Conservation (phyloP, 2,329 filamentous ascomycete genomes). For the Scedosporium dehoogii region DNA sequence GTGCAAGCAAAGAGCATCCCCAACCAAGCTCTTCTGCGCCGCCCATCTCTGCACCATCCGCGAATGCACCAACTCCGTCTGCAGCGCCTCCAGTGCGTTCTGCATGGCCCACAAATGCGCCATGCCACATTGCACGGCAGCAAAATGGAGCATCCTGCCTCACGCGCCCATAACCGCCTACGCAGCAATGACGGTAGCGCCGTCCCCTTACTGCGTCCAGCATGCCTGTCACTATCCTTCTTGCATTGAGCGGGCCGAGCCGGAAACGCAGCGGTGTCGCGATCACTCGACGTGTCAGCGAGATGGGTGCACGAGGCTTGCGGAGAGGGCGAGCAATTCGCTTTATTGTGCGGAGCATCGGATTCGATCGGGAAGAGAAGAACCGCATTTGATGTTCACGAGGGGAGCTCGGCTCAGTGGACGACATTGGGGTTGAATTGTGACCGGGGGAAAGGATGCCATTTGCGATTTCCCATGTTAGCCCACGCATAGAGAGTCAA, state of each 20-base stretch:
- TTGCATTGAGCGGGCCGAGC: constrained; percentile 2
- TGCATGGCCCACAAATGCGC: constrained; percentile 7
- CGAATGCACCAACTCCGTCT: not conserved
- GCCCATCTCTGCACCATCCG: constrained; percentile 3
- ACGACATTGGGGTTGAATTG: not conserved
- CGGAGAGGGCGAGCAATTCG: not conserved
- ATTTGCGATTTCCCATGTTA: no score
- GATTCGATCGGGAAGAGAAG: not conserved
- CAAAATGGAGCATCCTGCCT: not conserved
- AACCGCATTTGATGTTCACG: not conserved
- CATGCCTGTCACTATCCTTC: constrained; percentile 2
- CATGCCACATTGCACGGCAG: constrained; percentile 2
- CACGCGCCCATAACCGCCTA: not conserved
- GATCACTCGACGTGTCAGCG: not conserved
- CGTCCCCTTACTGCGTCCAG: not conserved
- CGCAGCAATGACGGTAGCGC: not conserved
- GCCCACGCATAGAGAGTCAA: no score
- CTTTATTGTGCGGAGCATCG: constrained; percentile 1
- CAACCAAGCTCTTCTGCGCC: constrained; percentile 1
- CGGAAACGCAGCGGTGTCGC: constrained; percentile 1
- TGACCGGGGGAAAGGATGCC: no score
- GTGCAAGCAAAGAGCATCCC: constrained; percentile 2
- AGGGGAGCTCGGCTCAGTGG: not conserved
- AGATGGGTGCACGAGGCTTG: not conserved
- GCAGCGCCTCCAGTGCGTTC: not conserved